A percentile compares a stretch with the other conserved stretches of the same genome.
These are phyloP conservation scores for Puccinia coronata DNA, from an alignment of 1,284 basidiomycete species.

Conservation along the genomic window DNA sequence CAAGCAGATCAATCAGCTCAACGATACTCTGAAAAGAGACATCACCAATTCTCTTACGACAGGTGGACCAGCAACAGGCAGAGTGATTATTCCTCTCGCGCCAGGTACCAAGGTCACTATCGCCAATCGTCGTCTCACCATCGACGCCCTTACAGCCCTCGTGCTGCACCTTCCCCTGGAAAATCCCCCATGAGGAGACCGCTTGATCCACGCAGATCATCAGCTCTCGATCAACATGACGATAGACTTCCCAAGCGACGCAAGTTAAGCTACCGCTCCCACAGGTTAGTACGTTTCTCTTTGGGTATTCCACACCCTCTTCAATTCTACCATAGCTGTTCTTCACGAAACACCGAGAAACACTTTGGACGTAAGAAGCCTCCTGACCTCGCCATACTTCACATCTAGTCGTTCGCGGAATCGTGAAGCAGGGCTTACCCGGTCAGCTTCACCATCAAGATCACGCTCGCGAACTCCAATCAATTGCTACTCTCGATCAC, in stretches of 20 bases:
- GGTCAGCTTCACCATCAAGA: constrained; percentile 3
- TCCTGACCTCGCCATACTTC: background rate
- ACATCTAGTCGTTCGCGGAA: constrained; percentile 8
- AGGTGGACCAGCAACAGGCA: constrained; percentile 10
- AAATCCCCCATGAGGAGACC: constrained; percentile 34
- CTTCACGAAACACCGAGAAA: background rate
- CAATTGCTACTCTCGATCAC: constrained; percentile 24
- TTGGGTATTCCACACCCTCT: too few relatives aligned
- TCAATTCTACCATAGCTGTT: too few relatives aligned
- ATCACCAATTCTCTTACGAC: constrained; percentile 16
- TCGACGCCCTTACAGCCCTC: constrained; percentile 26
- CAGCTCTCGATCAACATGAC: background rate
- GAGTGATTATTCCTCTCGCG: constrained; percentile 3
- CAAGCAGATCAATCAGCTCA: constrained; percentile 27
- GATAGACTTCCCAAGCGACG: constrained; percentile 12
- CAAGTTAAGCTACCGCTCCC: constrained; percentile 21
- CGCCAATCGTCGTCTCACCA: constrained; percentile 18
- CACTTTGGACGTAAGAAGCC: background rate
- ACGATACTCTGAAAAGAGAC: background rate
- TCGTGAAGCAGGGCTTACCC: constrained; percentile 13
- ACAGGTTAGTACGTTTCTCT: constrained; percentile 36
- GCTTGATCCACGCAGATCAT: constrained; percentile 3
- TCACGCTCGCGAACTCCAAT: constrained; percentile 19
- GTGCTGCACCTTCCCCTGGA: constrained; percentile 25
- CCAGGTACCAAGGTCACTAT: constrained; percentile 1